Evolutionary conservation across 164 flowering plant genomes (phyloP), one percentile per base, ranked within the genome.

Genomic region (Liriodendron chinense): DNA sequence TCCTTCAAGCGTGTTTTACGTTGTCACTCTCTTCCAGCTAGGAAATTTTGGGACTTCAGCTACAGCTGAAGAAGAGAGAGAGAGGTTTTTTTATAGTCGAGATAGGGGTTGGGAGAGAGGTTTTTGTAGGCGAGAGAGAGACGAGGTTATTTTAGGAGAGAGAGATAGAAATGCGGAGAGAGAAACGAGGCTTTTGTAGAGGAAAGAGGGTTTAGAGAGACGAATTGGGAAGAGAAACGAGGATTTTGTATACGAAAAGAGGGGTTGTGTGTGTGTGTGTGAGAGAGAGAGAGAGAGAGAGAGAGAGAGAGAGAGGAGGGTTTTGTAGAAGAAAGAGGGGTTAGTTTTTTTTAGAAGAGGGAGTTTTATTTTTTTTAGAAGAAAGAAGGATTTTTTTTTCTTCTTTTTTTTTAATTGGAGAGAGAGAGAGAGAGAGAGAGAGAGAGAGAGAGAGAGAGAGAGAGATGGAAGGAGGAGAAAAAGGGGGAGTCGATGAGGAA

Each of bases 381-480:
- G 34, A 3, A 3, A 1, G 34, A n/a, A n/a, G n/a, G n/a, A n/a
- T 28, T 34, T 34, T 34, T 34, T 28, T 28, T 34, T 34, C 4
- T 34, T 5, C 1, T 13, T 16, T 22, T 64, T 64, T 23, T 22
- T 64, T 64, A n/a, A 64, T 64, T 56, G 14, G 34, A 66, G 69
- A 28, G 47, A 26, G 43, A 25, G 69, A 24, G 26, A 66, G 12
- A 13, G 16, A 16, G 47, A 25, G 43, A 25, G 69, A 66, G 20
- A 66, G 69, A 26, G 26, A 66, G 69, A 26, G 20, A 24, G 28
- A 26, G 69, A 66, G 69, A 66, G 8, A 66, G 43, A 53, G 47
- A 63, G 75, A 66, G 66, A 77, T 74, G 84, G 80, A 78, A 68
- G 81, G 81, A 69, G 82, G 81, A 69, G 76, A n/a, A 56, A 83